These are phyloP conservation scores for Bryoerythrophyllum caledonicum DNA, from an alignment of 225 moss, liverwort and hornwort species.

Conservation along the genomic window DNA sequence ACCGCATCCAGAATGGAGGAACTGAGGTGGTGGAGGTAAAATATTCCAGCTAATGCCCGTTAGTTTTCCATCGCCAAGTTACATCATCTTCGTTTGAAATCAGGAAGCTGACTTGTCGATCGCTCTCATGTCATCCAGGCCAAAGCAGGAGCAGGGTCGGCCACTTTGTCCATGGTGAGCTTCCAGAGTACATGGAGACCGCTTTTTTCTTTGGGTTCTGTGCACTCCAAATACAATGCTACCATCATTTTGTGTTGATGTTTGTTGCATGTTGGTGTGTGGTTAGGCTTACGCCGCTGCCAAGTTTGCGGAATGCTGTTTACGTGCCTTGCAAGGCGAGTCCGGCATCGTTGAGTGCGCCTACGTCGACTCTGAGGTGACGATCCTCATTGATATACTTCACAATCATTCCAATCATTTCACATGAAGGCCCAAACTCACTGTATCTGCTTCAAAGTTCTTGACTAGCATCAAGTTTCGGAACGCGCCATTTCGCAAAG, in stretches of 20 bases:
- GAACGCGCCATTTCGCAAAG: too few species aligned
- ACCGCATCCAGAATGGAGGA: conserved; percentile 98
- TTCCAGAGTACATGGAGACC: too few species aligned
- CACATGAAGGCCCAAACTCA: too few species aligned
- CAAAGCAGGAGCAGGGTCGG: conserved; percentile 97
- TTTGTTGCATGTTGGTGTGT: conserved; percentile 4
- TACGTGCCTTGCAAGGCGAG: conserved; percentile 86
- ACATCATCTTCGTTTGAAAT: too few species aligned
- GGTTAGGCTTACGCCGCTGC: conserved; percentile 96
- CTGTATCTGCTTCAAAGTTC: not conserved
- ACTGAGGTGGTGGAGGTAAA: conserved; percentile 99
- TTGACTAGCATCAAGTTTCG: not conserved
- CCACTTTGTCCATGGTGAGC: conserved; percentile 95
- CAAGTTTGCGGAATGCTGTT: conserved; percentile 80
- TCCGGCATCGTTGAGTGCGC: conserved; percentile 77
- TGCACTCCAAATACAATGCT: too few species aligned
- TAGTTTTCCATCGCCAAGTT: not conserved
- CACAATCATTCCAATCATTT: too few species aligned
- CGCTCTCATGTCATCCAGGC: conserved; percentile 60
- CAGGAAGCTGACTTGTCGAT: conserved; percentile 19
- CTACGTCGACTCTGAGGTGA: conserved; percentile 86
- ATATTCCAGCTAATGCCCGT: not conserved
- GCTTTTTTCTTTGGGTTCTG: too few species aligned
- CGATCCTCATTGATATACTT: not conserved
- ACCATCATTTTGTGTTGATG: not conserved